phyloP scores from a whole-genome alignment of 2,329 filamentous ascomycete genomes.

The Emericellopsis cladophorae region DNA sequence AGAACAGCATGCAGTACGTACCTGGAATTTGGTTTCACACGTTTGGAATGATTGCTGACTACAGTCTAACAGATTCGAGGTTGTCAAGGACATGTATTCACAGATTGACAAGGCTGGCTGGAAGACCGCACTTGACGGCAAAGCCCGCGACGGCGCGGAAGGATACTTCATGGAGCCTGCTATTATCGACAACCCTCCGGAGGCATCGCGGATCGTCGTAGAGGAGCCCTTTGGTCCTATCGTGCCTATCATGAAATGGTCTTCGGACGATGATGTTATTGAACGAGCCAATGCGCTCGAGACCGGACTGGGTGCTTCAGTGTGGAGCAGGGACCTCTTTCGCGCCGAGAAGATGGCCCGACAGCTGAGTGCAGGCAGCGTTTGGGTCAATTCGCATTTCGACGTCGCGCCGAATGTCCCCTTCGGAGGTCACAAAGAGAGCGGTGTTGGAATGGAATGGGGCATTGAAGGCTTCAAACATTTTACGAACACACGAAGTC shows the following conservation, averaged over 20 bases:
- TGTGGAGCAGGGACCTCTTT: constrained; percentile 41
- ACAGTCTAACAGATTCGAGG: constrained; percentile 16
- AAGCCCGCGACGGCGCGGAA: constrained; percentile 10
- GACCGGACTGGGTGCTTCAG: constrained; percentile 41
- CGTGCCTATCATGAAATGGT: constrained; percentile 49
- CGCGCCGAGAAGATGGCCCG: constrained; percentile 37
- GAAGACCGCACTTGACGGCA: constrained; percentile 24
- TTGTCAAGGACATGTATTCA: constrained; percentile 35
- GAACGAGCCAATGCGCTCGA: constrained; percentile 37
- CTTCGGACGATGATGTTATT: constrained; percentile 46
- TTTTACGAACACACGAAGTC: constrained; percentile 13
- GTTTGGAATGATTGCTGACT: not conserved
- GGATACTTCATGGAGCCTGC: constrained; percentile 46
- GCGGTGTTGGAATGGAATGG: constrained; percentile 34
- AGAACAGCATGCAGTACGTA: constrained; percentile 44
- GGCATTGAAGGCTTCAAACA: constrained; percentile 23
- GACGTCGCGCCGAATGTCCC: constrained; percentile 22
- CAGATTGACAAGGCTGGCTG: constrained; percentile 28
- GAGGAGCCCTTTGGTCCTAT: constrained; percentile 47
- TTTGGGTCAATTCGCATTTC: constrained; percentile 46
- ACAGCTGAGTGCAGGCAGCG: constrained; percentile 41
- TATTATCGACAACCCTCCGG: constrained; percentile 48
- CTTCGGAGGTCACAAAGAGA: constrained; percentile 38
- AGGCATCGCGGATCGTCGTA: constrained; percentile 39
- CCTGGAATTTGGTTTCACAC: constrained; percentile 9